Percentiles rank a stretch among this genome's conserved stretches.
Evolutionary conservation across 257 asterid genomes (phyloP).

Genomic region (Nicotiana knightiana): DNA sequence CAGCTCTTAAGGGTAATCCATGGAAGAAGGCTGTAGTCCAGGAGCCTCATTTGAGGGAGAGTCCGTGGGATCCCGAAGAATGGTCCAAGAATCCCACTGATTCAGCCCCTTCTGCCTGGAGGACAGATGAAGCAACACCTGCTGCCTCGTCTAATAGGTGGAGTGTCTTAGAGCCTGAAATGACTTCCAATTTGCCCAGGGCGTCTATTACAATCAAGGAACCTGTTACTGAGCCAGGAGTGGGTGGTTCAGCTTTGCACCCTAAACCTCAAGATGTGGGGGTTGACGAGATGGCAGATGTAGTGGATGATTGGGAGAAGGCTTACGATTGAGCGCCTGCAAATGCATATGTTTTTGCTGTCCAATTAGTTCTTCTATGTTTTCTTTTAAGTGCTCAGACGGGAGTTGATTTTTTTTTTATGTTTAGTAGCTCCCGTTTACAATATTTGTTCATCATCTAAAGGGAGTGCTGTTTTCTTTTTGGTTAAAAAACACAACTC

Average conservation of each 20-base stretch:
- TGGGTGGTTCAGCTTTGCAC: conserved; percentile 12
- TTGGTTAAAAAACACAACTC: neutral
- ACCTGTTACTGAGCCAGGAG: conserved; percentile 20
- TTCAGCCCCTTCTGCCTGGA: conserved; percentile 25
- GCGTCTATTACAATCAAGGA: conserved; percentile 17
- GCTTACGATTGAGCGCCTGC: conserved; percentile 42
- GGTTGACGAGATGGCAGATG: conserved; percentile 33
- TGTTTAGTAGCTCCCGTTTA: neutral
- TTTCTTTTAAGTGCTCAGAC: neutral
- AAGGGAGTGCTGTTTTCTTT: neutral
- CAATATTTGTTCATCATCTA: neutral
- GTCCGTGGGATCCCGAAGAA: conserved; percentile 66
- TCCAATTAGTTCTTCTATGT: neutral
- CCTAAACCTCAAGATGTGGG: conserved; percentile 24
- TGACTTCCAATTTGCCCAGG: conserved; percentile 28
- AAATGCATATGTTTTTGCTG: neutral
- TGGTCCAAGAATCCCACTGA: conserved; percentile 42
- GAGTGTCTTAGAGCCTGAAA: conserved; percentile 58
- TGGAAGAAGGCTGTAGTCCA: conserved; percentile 71
- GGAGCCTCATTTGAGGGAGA: conserved; percentile 49
- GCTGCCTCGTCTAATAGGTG: conserved; percentile 59
- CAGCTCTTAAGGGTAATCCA: conserved; percentile 46
- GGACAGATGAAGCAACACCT: conserved; percentile 35
- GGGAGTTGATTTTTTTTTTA: neutral
- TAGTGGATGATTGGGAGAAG: conserved; percentile 92